These are phyloP conservation scores for Lactifluus piperatus DNA, from an alignment of 768 basidiomycete genomes.

Conservation along the genomic window DNA sequence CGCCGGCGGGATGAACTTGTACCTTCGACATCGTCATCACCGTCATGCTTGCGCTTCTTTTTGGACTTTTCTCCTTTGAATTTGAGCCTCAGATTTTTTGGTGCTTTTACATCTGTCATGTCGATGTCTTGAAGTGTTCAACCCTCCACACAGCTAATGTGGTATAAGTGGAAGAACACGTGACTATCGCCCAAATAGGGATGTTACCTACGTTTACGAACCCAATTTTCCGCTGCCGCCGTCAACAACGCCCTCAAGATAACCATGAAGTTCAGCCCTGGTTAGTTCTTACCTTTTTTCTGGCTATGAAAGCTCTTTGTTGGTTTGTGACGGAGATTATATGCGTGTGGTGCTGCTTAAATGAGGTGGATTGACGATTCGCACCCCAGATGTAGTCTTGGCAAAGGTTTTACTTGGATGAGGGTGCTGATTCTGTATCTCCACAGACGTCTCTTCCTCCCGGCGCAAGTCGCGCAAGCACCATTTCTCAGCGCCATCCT, in stretches of 20 bases:
- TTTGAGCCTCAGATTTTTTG: conserved; percentile 46
- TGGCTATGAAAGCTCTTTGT: conserved; percentile 18
- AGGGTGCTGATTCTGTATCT: conserved; percentile 25
- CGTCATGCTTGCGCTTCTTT: conserved; percentile 72
- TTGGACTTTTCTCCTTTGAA: conserved; percentile 84
- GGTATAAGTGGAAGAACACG: not conserved
- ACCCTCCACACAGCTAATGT: not conserved
- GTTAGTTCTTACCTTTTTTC: conserved; percentile 41
- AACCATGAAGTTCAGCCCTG: conserved; percentile 81
- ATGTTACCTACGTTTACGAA: not conserved
- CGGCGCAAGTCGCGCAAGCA: conserved; percentile 98
- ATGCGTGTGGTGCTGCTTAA: conserved; percentile 25
- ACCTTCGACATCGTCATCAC: conserved; percentile 37
- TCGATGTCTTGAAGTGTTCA: conserved; percentile 21
- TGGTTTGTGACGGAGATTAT: conserved; percentile 19
- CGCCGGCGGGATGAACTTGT: conserved; percentile 35
- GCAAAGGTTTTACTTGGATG: conserved; percentile 21
- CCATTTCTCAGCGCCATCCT: conserved; percentile 94
- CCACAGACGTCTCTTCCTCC: conserved; percentile 77
- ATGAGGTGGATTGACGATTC: conserved; percentile 48
- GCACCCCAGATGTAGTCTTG: conserved; percentile 3
- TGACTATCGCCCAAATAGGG: conserved; percentile 19
- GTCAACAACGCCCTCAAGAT: conserved; percentile 44
- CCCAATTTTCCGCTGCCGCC: conserved; percentile 32
- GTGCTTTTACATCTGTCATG: conserved; percentile 25